Evolutionary conservation across 495 filamentous ascomycete species (phyloP), one percentile per base, ranked within the genome.

Genomic region (Penicillium cataractarum): DNA sequence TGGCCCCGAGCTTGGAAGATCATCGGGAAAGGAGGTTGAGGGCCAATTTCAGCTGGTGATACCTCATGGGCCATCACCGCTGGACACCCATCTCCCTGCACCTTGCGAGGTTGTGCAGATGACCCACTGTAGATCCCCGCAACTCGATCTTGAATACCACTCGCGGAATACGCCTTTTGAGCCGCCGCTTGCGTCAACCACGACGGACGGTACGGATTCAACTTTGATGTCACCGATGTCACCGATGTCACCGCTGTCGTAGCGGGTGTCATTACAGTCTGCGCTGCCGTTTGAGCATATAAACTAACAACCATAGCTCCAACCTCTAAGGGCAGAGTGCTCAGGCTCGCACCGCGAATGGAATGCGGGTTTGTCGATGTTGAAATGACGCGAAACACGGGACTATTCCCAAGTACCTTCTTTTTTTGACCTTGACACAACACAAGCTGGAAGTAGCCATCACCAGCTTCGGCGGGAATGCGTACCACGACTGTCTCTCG

Each of bases 391-490:
- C 88, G 81, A 64, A 91, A 90, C 1, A 87, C 79, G 6, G 88
- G 88, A 58, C 86, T 88, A 12, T 78, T 76, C 53, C 87, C 89
- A 3, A 91, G 77, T 1, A 84, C 78, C 70, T 87, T 88, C 35
- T 76, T 76, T 53, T 76, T 76, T 0, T 56, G 62, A 1, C 83
- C 84, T 2, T 78, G 70, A 61, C 87, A 89, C 17, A 90, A 77
- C 2, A 88, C 81, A 6, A 90, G 69, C 37, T 87, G 85, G 52
- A 88, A 87, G 65, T 91, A 91, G 0, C 88, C 88, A 68, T 91
- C 88, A 0, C 78, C 78, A 0, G 84, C 84, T 6, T 83, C 81
- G 24, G 81, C 82, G 0, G 88, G 88, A 21, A 91, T 87, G 6
- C 87, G 78, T 4, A 88, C 75, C 8, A 90, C 80, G 8, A 81